Evolutionary conservation across 2,329 filamentous ascomycete species (phyloP), one percentile per base, ranked within the genome.

Genomic region (Coleophoma crateriformis): DNA sequence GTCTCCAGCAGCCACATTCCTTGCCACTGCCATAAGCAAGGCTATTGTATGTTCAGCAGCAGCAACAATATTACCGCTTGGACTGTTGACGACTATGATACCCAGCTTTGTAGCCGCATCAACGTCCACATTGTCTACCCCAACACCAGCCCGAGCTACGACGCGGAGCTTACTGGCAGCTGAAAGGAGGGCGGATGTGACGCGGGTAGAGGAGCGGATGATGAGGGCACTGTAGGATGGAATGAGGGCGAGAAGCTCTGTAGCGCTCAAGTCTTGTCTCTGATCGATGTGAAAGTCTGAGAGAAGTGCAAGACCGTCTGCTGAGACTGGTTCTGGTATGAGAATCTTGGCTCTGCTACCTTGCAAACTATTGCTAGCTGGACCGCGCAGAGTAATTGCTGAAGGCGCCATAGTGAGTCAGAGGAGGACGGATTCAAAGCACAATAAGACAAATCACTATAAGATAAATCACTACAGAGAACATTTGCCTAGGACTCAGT

Each of bases 81-180:
- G 88, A 22, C 81, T 86, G 66, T 92, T 94, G 49, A 92, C 84
- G 2, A 94, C 88, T 46, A 91, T 84, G 52, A 92, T 83, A 17
- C 88, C 88, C 48, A 82, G 74, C 37, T 78, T 74, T 0, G 87
- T 92, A 3, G 88, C 88, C 7, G 82, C 79, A 33, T 81, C 73
- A 0, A 92, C 84, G 62, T 92, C 78, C 45, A 94, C 88, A 68
- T 92, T 91, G 69, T 92, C 87, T 20, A 92, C 87, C 33, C 87
- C 88, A 1, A 92, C 88, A 12, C 88, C 88, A 12, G 88, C 88
- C 53, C 88, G 76, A 2, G 87, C 88, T 19, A 94, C 87, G 8
- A 92, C 88, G 56, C 86, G 85, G 46, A 92, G 75, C 51, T 81
- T 85, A 57, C 74, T 79, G 10, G 81, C 87, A 1, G 83, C 84